Base-by-base conservation (phyloP, 2,329 filamentous ascomycete species). In the Cladosporium phlei region DNA sequence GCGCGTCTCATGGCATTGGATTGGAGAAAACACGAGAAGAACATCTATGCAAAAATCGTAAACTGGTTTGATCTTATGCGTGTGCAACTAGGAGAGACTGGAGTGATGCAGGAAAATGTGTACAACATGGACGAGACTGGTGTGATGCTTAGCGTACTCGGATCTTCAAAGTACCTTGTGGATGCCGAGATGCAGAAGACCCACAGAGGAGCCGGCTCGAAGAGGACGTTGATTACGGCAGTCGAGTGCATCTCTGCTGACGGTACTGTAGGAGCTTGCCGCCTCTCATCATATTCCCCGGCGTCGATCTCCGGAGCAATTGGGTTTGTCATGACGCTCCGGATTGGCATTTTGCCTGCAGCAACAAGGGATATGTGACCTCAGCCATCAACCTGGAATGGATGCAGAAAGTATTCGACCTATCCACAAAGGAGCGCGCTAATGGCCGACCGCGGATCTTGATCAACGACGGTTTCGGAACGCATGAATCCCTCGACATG, bases 121-220 rank as follows among this genome's bases (percentile, higher is more conserved):
- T 67, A 67, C 49, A 66, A 66, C 45, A 64, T 66, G 48, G 61
- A 66, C 42, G 56, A 65, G 55, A 66, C 62, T 22, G 57, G 62
- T 35, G 53, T 66, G 12, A 56, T 66, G 50, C 52, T 67, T 20
- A 53, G 20, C 35, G 49, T 56, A 46, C 55, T 55, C 3, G 52
- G 48, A 29, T 60, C 58, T 39, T 28, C 65, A 2, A 62, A 64
- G 54, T 60, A 63, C 30, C 57, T 66, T 20, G 53, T 64, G 46
- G 46, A 52, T 56, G 59, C 58, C 27, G 45, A 62, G 38, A 53
- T 59, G 30, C 14, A 12, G 12, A 43, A 51, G 48, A 43, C 55
- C 21, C 55, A 57, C 37, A 55, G 58, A 54, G 57, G 59, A n/a
- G 52, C 53, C 25, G 9, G 52, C 28, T 47, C 60, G 11, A 56